phyloP scores from a whole-genome alignment of 371 early-diverging fungal species.

The Apophysomyces trapeziformis region DNA sequence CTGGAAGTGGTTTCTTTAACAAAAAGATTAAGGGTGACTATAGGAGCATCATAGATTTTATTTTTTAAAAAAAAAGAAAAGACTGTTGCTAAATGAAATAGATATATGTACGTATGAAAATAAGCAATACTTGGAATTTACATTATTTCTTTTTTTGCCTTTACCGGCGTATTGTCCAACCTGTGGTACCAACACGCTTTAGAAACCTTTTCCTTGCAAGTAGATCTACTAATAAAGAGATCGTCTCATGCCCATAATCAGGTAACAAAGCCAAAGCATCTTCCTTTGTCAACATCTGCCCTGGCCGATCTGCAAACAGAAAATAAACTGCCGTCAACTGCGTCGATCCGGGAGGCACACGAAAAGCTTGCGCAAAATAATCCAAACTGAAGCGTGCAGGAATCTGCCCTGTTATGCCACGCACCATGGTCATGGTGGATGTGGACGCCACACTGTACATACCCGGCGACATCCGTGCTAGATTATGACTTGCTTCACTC shows the following conservation, averaged over 20 bases:
- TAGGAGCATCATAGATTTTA: no score
- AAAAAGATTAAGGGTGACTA: no score
- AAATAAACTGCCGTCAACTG: constrained; percentile 37
- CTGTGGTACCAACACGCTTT: constrained; percentile 29
- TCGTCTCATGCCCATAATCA: constrained; percentile 15
- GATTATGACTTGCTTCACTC: not conserved
- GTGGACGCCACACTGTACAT: not conserved
- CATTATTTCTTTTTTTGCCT: constrained; percentile 4
- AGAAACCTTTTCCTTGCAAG: constrained; percentile 31
- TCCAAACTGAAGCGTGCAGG: constrained; percentile 37
- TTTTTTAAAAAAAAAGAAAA: not conserved
- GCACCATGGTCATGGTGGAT: constrained; percentile 26
- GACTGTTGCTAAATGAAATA: not conserved
- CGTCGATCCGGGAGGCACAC: constrained; percentile 40
- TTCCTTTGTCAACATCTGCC: constrained; percentile 22
- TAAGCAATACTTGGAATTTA: not conserved
- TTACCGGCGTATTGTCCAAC: constrained; percentile 33
- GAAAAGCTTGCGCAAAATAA: constrained; percentile 38
- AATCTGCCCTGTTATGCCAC: constrained; percentile 23
- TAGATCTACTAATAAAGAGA: constrained; percentile 26
- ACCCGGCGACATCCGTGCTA: not conserved
- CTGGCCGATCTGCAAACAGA: constrained; percentile 33
- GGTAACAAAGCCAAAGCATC: constrained; percentile 16
- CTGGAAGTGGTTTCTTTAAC: no score
- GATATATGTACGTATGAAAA: not conserved